phyloP scores from a whole-genome alignment of 352 stramenopile species.

The Blastocystis hominis region DNA sequence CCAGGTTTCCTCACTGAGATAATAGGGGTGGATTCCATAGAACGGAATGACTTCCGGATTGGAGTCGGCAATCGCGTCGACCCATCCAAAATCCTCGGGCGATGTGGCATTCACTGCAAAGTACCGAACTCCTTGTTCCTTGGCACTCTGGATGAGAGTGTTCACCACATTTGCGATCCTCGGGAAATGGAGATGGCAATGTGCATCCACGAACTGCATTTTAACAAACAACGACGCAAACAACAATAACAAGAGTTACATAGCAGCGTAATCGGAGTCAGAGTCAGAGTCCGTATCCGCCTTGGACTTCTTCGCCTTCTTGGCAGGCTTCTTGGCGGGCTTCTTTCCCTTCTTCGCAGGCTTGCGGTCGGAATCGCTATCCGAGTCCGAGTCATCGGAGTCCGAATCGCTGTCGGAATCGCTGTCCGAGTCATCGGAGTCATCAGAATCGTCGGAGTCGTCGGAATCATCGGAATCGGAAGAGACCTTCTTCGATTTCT shows the following conservation, averaged over 20 bases:
- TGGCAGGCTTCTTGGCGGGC: slow-evolving; percentile 51
- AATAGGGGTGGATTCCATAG: slow-evolving; percentile 20
- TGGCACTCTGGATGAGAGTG: neutral
- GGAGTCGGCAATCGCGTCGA: neutral
- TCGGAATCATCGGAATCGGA: neutral
- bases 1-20: neutral
- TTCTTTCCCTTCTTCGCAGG: slow-evolving; percentile 46
- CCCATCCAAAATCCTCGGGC: neutral
- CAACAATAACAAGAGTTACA: slow-evolving; percentile 8
- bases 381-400: slow-evolving; percentile 14
- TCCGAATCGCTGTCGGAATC: slow-evolving; percentile 5
- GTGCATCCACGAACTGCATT: slow-evolving; percentile 28
- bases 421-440: neutral
- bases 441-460: neutral
- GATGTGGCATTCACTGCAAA: slow-evolving; percentile 23
- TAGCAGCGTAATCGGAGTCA: slow-evolving; percentile 56
- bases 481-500: neutral
- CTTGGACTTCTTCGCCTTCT: slow-evolving; percentile 33
- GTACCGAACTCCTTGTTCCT: neutral
- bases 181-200: slow-evolving; percentile 19
- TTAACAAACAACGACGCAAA: neutral
- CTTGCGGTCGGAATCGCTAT: slow-evolving; percentile 41
- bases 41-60: neutral
- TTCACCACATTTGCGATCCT: neutral
- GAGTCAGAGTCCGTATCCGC: slow-evolving; percentile 27